These are phyloP conservation scores for Mucor indicus DNA, from an alignment of 371 early-diverging fungal species.

Conservation along the genomic window DNA sequence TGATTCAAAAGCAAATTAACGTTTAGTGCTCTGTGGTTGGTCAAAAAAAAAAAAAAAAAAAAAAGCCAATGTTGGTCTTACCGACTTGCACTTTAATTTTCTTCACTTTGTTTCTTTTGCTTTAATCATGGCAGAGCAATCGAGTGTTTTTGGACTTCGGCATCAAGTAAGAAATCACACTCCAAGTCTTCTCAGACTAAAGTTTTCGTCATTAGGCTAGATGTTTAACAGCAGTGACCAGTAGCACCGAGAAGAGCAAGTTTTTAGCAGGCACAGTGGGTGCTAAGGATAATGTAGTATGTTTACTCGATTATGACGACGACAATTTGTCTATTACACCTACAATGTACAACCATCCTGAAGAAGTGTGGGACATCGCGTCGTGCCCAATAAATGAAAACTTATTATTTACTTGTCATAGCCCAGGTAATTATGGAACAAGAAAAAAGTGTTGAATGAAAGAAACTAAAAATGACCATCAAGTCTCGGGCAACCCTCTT, in stretches of 20 bases:
- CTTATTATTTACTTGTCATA: slow-evolving; percentile 65
- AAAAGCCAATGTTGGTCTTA: too few relatives aligned
- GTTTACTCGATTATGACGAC: slow-evolving; percentile 69
- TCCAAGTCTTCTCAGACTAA: background rate
- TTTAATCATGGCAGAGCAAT: slow-evolving; percentile 47
- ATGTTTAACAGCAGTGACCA: slow-evolving; percentile 62
- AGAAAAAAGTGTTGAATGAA: background rate
- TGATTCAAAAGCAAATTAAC: too few relatives aligned
- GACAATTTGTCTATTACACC: slow-evolving; percentile 61
- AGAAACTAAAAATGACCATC: background rate
- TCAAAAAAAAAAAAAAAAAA: too few relatives aligned
- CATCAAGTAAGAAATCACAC: slow-evolving; percentile 58
- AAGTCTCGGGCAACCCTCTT: slow-evolving; percentile 25
- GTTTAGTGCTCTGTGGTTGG: too few relatives aligned
- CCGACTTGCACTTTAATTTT: too few relatives aligned
- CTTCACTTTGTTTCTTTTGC: too few relatives aligned
- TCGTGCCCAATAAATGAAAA: slow-evolving; percentile 60
- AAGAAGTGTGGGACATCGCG: slow-evolving; percentile 72
- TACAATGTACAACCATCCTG: slow-evolving; percentile 64
- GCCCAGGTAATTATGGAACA: slow-evolving; percentile 46
- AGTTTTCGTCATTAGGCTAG: slow-evolving; percentile 47
- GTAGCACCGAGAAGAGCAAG: slow-evolving; percentile 63
- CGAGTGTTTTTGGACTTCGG: slow-evolving; percentile 66
- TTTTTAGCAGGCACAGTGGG: slow-evolving; percentile 78
- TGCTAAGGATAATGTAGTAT: slow-evolving; percentile 60